phyloP scores from a whole-genome alignment of 2,329 filamentous ascomycete species.

The Coniochaeta sp. region DNA sequence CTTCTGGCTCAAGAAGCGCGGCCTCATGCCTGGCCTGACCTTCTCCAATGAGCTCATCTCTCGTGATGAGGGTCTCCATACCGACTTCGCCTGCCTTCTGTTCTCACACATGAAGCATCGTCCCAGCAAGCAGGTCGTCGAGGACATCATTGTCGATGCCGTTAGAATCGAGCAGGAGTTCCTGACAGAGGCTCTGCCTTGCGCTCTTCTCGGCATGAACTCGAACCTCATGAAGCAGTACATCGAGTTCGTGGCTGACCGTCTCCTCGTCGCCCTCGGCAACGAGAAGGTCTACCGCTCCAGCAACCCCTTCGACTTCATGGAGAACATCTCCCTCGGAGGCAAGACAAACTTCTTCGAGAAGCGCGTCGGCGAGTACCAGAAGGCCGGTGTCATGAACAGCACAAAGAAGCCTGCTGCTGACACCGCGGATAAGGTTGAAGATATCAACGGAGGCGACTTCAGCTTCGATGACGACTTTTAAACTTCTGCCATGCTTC shows the following conservation, averaged over 20 bases:
- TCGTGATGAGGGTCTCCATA: slow-evolving; percentile 98
- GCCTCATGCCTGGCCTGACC: slow-evolving; percentile 94
- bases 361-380: slow-evolving; percentile 99
- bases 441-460: slow-evolving; percentile 61
- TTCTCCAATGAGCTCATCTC: slow-evolving; percentile 99
- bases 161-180: slow-evolving; percentile 97
- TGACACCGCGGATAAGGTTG: slow-evolving; percentile 39
- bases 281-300: slow-evolving; percentile 91
- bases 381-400: slow-evolving; percentile 98
- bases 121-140: slow-evolving; percentile 71
- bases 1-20: slow-evolving; percentile 99
- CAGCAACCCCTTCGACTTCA: slow-evolving; percentile 98
- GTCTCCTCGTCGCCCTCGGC: slow-evolving; percentile 84
- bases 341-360: slow-evolving; percentile 99
- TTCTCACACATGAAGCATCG: slow-evolving; percentile 97
- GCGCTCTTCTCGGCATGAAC: slow-evolving; percentile 96
- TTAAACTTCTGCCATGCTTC: slow-evolving; percentile 43
- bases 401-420: slow-evolving; percentile 63
- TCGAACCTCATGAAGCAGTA: slow-evolving; percentile 97
- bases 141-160: slow-evolving; percentile 88
- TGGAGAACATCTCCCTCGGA: slow-evolving; percentile 98
- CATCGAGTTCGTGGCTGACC: slow-evolving; percentile 98
- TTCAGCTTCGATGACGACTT: slow-evolving; percentile 97
- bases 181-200: slow-evolving; percentile 89
- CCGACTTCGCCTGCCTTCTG: slow-evolving; percentile 94